Base-by-base conservation (phyloP, 495 filamentous ascomycete genomes). In the Penicillium manginii region DNA sequence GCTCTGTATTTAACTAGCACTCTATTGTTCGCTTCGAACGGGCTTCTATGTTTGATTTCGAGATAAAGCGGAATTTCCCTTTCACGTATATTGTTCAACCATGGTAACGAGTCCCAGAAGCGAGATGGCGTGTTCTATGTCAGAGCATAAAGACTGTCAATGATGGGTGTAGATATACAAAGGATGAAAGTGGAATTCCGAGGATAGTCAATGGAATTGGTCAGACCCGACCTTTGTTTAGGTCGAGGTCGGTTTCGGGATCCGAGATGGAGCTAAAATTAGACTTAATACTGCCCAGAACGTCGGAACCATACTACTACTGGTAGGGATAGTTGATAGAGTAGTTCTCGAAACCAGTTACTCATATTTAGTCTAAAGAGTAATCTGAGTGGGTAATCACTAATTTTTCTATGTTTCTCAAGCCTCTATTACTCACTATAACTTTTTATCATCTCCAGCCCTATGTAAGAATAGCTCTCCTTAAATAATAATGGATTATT, bases 131-230 rank as follows among this genome's bases (percentile, higher is more conserved):
- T n/a, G 19, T 43, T 43, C 5, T 19, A 43, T 19, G 3, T 43
- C 40, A 43, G 19, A 43, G 40, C 1, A 43, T 3, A 4, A n/a
- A 19, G n/a, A 12, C 0, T 19, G 3, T 26, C 9, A 47, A 47
- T 21, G 26, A 47, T 23, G 45, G 21, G 21, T 14, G 45, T 23
- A 29, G 26, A 47, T 47, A 47, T 47, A 47, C 45, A 47, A 47
- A 47, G 45, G 1, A 8, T 2, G 21, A 11, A 15, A n/a, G 45
- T 18, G 14, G 17, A 4, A n/a, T n/a, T n/a, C 15, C 17, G 19
- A n/a, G n/a, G 2, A 17, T 9, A 18, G 10, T 43, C 17, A 18
- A 18, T 43, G 26, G n/a, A 43, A n/a, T 43, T n/a, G 40, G n/a
- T 0, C 45, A 23, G 42, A 45, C 42, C 21, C 42, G 42, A 45